Conservation (phyloP, 78 protist species). For the Isochrysis galbana region DNA sequence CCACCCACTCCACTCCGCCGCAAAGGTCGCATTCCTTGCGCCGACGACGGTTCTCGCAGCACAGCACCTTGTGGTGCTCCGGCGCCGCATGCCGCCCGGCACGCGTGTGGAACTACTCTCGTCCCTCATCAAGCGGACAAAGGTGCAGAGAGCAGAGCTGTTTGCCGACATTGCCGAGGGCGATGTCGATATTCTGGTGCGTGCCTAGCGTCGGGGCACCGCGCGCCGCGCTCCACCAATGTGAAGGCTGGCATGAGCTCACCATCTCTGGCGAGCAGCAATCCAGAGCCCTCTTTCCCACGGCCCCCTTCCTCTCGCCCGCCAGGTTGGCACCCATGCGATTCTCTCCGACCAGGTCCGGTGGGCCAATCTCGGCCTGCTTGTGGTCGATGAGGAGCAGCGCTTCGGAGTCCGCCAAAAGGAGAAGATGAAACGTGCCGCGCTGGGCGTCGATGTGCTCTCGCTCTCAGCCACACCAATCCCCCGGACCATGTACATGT, state of each 20-base stretch:
- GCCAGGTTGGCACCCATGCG: constrained; percentile 15
- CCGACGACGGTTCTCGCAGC: constrained; percentile 57
- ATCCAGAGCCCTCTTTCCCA: too few species aligned
- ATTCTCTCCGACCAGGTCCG: background rate
- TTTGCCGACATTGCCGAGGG: background rate
- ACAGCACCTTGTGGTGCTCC: constrained; percentile 27
- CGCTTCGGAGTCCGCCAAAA: constrained; percentile 37
- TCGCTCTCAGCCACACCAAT: constrained; percentile 52
- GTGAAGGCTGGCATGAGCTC: background rate
- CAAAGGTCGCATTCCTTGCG: constrained; percentile 37
- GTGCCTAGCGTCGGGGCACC: too few species aligned
- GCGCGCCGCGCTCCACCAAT: background rate
- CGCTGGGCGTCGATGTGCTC: constrained; percentile 6
- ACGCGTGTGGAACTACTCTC: background rate
- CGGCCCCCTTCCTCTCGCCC: too few species aligned
- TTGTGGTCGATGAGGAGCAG: constrained; percentile 58
- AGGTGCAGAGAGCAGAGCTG: background rate
- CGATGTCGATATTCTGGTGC: background rate
- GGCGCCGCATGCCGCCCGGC: constrained; percentile 23
- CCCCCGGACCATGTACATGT: constrained; percentile 51
- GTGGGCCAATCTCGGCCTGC: constrained; percentile 31
- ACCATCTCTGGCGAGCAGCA: background rate
- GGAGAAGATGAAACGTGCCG: background rate
- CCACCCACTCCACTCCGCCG: background rate
- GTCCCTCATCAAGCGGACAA: background rate